Evolutionary conservation across 768 basidiomycete species (phyloP), one percentile per base, ranked within the genome.

Genomic region (Jaapia argillacea): DNA sequence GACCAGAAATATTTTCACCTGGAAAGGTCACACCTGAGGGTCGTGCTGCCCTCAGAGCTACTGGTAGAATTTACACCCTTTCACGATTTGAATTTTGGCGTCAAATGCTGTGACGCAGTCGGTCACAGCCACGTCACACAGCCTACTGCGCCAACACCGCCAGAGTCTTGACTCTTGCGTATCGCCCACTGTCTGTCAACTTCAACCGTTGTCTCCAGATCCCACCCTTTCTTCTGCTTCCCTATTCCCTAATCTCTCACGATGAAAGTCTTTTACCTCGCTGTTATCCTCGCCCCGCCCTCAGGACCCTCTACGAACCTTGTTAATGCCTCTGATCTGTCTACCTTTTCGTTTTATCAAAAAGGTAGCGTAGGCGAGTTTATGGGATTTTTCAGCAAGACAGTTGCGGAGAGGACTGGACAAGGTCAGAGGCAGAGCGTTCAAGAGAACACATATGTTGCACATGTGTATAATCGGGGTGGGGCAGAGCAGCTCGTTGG

Each of bases 331-430:
- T 77, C 72, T 36, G 94, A 98, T 58, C 74, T 97, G 12, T 86
- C 84, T 22, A 83, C 83, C 7, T 97, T 93, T 69, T 84, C 85
- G 24, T 98, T 97, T 71, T 96, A 93, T 64, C 91, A 96, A 66
- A 71, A 76, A 48, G 82, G 88, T 38, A 80, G 85, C 14, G 79
- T 94, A 41, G 77, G 70, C 41, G 94, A 98, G 66, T 97, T 98
- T 64, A 75, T 98, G 78, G 73, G 77, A 21, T 98, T 98, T 74
- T 85, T 96, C 62, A 79, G 85, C 37, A 90, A 81, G 73, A 97
- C 92, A 2, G 90, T 97, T 24, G 81, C 79, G 28, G 89, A 93
- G 54, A 73, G 92, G 36, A 98, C 93, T 13, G 69, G 73, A 4
- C 78, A 80, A 47, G 91, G 90, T 14, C 87, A 92, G 62, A 75